Evolutionary conservation across 208 protist genomes (phyloP).

Genomic region (Acanthamoeba triangularis): DNA sequence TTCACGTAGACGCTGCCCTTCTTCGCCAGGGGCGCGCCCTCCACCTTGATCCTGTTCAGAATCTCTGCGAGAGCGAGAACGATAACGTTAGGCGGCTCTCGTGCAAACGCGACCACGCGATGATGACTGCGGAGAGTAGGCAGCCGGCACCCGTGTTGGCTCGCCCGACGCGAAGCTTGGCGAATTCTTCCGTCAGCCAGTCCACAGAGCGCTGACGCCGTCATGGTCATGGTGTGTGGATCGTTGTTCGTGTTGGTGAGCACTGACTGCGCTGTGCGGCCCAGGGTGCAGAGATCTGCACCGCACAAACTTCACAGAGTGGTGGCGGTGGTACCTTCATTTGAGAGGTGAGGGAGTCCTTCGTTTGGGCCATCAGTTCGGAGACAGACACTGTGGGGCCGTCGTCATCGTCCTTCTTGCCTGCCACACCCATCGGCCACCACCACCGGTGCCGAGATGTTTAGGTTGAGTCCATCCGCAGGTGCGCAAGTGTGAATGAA

Average conservation of each 20-base stretch:
- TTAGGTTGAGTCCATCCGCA: too few species aligned
- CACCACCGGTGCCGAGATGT: too few species aligned
- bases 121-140: background rate
- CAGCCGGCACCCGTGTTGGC: conserved; percentile 1
- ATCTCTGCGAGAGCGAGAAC: background rate
- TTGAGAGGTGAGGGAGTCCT: conserved; percentile 17
- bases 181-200: conserved; percentile 56
- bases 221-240: too few species aligned
- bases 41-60: conserved; percentile 68
- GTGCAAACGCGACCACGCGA: background rate
- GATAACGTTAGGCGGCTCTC: background rate
- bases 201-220: conserved; percentile 1
- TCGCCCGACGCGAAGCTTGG: conserved; percentile 43
- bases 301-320: too few species aligned
- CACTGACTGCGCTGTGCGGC: background rate
- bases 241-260: too few species aligned
- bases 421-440: background rate
- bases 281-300: too few species aligned
- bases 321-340: background rate
- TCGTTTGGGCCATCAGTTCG: conserved; percentile 39
- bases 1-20: conserved; percentile 55
- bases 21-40: conserved; percentile 34
- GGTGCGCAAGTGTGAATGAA: background rate
- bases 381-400: background rate
- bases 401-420: conserved; percentile 35